Percentiles rank a stretch among this genome's conserved stretches.
phyloP scores from a whole-genome alignment of 805 yeast species.

The Lipomyces spencermartinsiae region DNA sequence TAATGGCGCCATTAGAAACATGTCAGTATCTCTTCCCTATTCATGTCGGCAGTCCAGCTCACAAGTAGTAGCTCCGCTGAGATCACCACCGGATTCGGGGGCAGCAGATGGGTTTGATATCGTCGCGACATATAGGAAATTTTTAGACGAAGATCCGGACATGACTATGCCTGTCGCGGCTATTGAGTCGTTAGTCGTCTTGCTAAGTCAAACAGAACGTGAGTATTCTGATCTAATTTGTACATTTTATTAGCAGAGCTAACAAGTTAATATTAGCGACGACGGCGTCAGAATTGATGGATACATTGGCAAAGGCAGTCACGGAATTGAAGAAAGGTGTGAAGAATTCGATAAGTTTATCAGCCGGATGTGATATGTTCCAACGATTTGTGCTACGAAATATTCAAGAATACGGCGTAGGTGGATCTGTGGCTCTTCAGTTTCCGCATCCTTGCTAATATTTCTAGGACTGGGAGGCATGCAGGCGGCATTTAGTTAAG shows the following conservation, averaged over 20 bases:
- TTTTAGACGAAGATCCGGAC: conserved; percentile 87
- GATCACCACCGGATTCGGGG: neutral
- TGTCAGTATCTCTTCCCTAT: neutral
- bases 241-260: neutral
- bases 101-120: conserved; percentile 66
- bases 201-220: conserved; percentile 78
- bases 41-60: neutral
- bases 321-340: conserved; percentile 75
- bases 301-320: conserved; percentile 77
- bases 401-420: conserved; percentile 68
- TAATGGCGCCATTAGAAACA: neutral
- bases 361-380: conserved; percentile 97
- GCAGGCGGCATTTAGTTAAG: conserved; percentile 84
- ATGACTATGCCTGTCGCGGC: conserved; percentile 99
- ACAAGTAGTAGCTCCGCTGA: neutral
- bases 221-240: conserved; percentile 20
- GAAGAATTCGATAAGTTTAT: conserved; percentile 87
- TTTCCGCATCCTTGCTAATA: neutral
- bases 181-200: conserved; percentile 87
- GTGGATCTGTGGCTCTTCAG: conserved; percentile 4
- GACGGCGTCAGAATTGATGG: conserved; percentile 91
- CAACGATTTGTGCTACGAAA: conserved; percentile 91
- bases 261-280: conserved; percentile 52
- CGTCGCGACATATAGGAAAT: conserved; percentile 76
- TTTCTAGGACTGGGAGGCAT: conserved; percentile 85